Conservation (phyloP, 2,329 filamentous ascomycete genomes). For the Tolypocladium pustulatum region DNA sequence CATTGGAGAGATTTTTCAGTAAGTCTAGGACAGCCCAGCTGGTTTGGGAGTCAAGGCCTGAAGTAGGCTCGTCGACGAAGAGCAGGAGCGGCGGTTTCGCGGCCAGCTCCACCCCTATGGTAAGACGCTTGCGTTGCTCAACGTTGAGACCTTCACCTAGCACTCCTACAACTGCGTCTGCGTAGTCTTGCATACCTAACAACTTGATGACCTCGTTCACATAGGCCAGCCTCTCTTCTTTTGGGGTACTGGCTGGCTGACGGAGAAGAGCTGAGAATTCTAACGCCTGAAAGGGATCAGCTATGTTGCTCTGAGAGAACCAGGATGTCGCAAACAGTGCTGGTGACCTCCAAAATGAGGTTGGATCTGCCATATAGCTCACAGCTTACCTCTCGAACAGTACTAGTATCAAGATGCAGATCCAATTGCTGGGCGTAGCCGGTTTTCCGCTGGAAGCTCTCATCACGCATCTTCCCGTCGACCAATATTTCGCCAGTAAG, state of each 20-base stretch:
- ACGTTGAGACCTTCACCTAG: constrained; percentile 34
- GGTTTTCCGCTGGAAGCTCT: constrained; percentile 60
- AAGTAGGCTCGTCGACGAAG: constrained; percentile 43
- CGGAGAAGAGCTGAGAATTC: not conserved
- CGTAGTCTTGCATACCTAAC: constrained; percentile 39
- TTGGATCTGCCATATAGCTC: no score
- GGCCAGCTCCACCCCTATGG: constrained; percentile 37
- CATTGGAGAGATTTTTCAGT: constrained; percentile 51
- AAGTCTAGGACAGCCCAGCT: constrained; percentile 65
- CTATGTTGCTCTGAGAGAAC: no score
- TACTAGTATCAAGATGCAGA: constrained; percentile 30
- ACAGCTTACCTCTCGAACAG: constrained; percentile 28
- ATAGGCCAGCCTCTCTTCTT: constrained; percentile 17
- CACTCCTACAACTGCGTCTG: constrained; percentile 40
- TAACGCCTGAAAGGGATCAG: not conserved
- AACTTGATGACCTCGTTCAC: constrained; percentile 28
- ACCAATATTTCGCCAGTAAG: not conserved
- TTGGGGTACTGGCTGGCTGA: not conserved
- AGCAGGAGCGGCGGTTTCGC: constrained; percentile 35
- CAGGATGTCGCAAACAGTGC: no score
- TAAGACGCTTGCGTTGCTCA: constrained; percentile 40
- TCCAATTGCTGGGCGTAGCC: constrained; percentile 64
- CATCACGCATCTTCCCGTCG: constrained; percentile 54
- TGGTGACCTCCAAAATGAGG: not conserved
- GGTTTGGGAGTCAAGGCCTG: constrained; percentile 48